phyloP scores from a whole-genome alignment of 257 asterid genomes.

The Mentha longifolia region DNA sequence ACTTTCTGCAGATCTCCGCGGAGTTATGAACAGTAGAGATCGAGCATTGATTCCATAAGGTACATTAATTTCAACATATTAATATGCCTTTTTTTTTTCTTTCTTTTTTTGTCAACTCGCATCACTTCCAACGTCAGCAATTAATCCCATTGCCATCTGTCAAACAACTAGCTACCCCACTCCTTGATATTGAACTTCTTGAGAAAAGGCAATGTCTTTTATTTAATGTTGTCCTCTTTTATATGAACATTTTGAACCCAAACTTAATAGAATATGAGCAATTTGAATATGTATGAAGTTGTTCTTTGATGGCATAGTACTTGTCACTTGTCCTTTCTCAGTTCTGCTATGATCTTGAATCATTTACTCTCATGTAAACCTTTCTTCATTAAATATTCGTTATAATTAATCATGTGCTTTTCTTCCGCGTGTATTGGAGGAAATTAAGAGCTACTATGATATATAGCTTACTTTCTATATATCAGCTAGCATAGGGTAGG shows the following conservation, averaged over 20 bases:
- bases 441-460: neutral
- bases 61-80: too few species aligned
- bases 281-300: neutral
- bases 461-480: neutral
- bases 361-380: neutral
- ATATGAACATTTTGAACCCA: slow-evolving; percentile 1
- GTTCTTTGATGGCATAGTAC: neutral
- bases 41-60: too few species aligned
- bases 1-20: too few species aligned
- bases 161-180: neutral
- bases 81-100: too few species aligned
- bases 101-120: too few species aligned
- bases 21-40: too few species aligned
- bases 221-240: neutral
- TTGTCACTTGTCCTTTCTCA: neutral
- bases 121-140: too few species aligned
- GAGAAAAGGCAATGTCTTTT: neutral
- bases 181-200: neutral
- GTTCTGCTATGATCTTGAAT: neutral
- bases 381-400: neutral
- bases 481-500: too few species aligned
- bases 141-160: neutral
- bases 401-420: too few species aligned
- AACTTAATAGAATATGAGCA: slow-evolving; percentile 3
- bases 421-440: too few species aligned